Percentiles rank a stretch among this genome's conserved stretches.
phyloP scores from a whole-genome alignment of 495 filamentous ascomycete species.

The Cercophora newfieldiana region DNA sequence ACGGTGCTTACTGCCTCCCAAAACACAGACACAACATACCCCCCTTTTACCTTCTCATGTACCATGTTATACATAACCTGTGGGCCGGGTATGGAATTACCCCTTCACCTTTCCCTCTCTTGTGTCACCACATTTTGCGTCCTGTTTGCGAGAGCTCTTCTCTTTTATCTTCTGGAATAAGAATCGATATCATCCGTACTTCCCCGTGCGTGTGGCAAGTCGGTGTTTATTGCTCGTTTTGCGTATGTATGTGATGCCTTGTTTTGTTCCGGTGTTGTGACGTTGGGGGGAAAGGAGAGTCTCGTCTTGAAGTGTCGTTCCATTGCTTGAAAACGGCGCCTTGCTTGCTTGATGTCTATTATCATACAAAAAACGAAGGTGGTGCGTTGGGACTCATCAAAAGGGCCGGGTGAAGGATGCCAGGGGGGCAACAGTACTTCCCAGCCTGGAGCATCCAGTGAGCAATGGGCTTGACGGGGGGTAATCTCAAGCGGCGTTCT shows the following conservation, averaged over 20 bases:
- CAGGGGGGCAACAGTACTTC: background rate
- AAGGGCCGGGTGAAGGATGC: too few relatives aligned
- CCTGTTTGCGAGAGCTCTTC: background rate
- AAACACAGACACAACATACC: slow-evolving; percentile 1
- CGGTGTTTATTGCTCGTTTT: background rate
- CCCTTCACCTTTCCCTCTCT: slow-evolving; percentile 15
- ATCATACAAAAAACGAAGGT: too few relatives aligned
- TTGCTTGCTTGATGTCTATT: too few relatives aligned
- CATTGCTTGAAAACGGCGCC: background rate
- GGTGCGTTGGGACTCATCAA: too few relatives aligned
- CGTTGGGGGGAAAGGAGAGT: background rate
- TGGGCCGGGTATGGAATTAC: slow-evolving; percentile 27
- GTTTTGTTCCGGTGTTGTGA: background rate
- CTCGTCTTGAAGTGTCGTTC: background rate
- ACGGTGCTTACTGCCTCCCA: background rate
- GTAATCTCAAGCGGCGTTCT: background rate
- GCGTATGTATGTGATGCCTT: background rate
- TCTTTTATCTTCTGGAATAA: slow-evolving; percentile 22
- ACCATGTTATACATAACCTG: slow-evolving; percentile 28
- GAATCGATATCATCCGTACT: slow-evolving; percentile 4
- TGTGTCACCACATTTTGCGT: background rate
- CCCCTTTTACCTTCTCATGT: slow-evolving; percentile 22
- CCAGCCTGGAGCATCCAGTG: too few relatives aligned
- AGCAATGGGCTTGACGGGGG: too few relatives aligned
- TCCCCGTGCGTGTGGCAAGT: background rate